A percentile compares a stretch with the other conserved stretches of the same genome.
These are phyloP conservation scores for Thelonectria rubi DNA, from an alignment of 2,329 filamentous ascomycete genomes.

Conservation along the genomic window DNA sequence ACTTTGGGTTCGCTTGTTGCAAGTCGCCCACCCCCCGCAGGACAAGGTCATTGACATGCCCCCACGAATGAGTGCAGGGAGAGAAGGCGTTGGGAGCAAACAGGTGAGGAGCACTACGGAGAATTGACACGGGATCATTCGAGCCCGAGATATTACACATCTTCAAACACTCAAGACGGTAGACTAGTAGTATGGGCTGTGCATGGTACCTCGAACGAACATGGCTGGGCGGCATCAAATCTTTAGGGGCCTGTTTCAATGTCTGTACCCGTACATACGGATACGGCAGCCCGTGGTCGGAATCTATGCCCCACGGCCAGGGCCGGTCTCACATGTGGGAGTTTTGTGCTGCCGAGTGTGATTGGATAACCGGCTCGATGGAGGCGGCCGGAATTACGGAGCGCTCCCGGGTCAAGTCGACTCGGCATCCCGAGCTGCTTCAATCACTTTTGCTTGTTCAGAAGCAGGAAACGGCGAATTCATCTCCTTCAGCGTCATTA, in stretches of 20 bases:
- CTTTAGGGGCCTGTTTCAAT: not conserved
- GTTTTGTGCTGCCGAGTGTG: conserved; percentile 37
- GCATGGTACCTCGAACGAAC: too few species aligned
- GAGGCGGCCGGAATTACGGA: conserved; percentile 44
- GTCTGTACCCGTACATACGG: too few species aligned
- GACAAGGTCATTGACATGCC: not conserved
- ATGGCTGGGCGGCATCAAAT: not conserved
- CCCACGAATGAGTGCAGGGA: too few species aligned
- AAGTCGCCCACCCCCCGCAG: not conserved
- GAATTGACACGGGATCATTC: too few species aligned
- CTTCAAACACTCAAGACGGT: too few species aligned
- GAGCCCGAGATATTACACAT: too few species aligned
- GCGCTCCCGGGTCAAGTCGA: conserved; percentile 20
- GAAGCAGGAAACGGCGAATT: not conserved
- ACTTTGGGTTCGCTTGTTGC: too few species aligned
- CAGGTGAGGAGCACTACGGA: too few species aligned
- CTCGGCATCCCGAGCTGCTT: conserved; percentile 3
- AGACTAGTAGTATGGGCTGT: too few species aligned
- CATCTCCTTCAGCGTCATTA: too few species aligned
- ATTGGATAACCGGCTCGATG: conserved; percentile 42
- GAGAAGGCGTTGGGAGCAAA: too few species aligned
- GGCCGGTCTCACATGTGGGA: conserved; percentile 30
- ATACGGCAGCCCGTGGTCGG: not conserved
- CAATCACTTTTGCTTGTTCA: not conserved
- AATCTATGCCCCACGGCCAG: conserved; percentile 26